Evolutionary conservation across 139 green algal genomes (phyloP).

Genomic region (Tetradesmus lagerheimii): DNA sequence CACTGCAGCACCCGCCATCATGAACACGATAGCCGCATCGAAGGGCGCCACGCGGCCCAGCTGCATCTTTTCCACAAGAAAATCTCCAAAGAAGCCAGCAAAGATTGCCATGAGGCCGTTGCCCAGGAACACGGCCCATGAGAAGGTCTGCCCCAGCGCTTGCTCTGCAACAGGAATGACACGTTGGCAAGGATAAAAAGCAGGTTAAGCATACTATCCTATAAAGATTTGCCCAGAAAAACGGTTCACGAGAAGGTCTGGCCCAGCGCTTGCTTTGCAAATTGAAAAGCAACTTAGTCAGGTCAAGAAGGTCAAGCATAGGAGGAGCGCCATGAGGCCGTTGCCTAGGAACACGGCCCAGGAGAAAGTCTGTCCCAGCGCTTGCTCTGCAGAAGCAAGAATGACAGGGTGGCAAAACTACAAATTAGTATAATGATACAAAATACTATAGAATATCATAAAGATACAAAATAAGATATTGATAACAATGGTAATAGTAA

Average conservation of each 20-base stretch:
- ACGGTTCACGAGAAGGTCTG: slow-evolving; percentile 89
- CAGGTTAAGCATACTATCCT: too few species aligned
- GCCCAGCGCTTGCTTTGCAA: slow-evolving; percentile 82
- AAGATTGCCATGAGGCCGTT: slow-evolving; percentile 87
- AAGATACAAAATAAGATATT: too few species aligned
- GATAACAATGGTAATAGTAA: too few species aligned
- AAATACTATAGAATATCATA: too few species aligned
- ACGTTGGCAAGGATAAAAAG: too few species aligned
- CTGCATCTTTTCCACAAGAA: slow-evolving; percentile 78
- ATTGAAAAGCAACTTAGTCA: too few species aligned
- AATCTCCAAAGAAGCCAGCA: slow-evolving; percentile 81
- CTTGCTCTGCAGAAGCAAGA: slow-evolving; percentile 78
- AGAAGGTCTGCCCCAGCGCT: slow-evolving; percentile 87
- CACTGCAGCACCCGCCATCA: slow-evolving; percentile 82
- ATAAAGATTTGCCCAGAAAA: slow-evolving; percentile 96
- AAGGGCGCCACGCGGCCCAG: slow-evolving; percentile 94
- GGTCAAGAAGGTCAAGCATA: too few species aligned
- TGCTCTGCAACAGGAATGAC: too few species aligned
- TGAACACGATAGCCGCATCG: slow-evolving; percentile 87
- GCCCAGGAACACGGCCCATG: slow-evolving; percentile 92
- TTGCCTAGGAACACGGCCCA: slow-evolving; percentile 95
- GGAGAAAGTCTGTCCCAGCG: slow-evolving; percentile 86
- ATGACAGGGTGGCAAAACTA: too few species aligned
- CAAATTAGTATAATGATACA: too few species aligned
- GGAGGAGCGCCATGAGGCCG: slow-evolving; percentile 90